Evolutionary conservation across 495 filamentous ascomycete species (phyloP).

Genomic region (Aspergillus homomorphus): DNA sequence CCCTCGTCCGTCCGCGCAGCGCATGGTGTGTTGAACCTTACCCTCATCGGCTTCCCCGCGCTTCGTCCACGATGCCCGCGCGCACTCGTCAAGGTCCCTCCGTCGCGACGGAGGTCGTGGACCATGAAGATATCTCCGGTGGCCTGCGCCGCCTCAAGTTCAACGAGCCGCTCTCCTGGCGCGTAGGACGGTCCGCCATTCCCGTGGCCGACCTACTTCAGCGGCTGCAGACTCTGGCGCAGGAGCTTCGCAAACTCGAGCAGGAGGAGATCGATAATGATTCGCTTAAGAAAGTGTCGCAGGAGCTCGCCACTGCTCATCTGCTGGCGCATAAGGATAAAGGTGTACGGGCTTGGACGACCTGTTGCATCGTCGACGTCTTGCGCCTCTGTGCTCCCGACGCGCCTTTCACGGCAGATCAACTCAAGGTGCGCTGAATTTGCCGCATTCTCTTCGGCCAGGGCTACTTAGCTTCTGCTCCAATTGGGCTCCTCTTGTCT

Average conservation of each 20-base stretch:
- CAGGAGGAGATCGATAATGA: slow-evolving; percentile 81
- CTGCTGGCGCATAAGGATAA: slow-evolving; percentile 87
- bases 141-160: slow-evolving; percentile 54
- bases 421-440: slow-evolving; percentile 71
- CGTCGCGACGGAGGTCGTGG: slow-evolving; percentile 35
- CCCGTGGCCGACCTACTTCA: slow-evolving; percentile 75
- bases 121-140: slow-evolving; percentile 28
- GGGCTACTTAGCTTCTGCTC: too few relatives aligned
- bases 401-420: slow-evolving; percentile 85
- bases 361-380: slow-evolving; percentile 90
- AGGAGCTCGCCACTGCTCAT: slow-evolving; percentile 80
- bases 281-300: slow-evolving; percentile 80
- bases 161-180: slow-evolving; percentile 87
- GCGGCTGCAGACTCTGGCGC: slow-evolving; percentile 73
- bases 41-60: slow-evolving; percentile 24
- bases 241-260: slow-evolving; percentile 81
- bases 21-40: slow-evolving; percentile 23
- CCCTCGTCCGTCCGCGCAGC: background rate
- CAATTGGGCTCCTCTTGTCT: too few relatives aligned
- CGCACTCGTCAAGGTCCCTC: slow-evolving; percentile 47
- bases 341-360: slow-evolving; percentile 83
- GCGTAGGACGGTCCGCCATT: slow-evolving; percentile 80
- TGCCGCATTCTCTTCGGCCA: too few relatives aligned
- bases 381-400: slow-evolving; percentile 90
- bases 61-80: slow-evolving; percentile 44